Evolutionary conservation across 148 eudicot species (phyloP), one percentile per base, ranked within the genome.

Genomic region (Chenopodium suecicum): DNA sequence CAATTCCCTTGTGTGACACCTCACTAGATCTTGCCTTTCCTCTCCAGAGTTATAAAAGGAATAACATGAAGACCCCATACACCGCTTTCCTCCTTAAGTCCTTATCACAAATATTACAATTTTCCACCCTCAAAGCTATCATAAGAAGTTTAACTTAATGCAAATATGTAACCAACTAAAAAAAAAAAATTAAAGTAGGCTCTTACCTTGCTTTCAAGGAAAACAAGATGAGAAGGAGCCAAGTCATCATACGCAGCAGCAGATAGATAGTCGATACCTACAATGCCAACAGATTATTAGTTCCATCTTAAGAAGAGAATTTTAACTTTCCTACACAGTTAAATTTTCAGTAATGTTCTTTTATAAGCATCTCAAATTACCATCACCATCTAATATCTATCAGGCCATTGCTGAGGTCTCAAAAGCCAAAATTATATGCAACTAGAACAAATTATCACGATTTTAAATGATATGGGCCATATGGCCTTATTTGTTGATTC

Each of bases 201-300:
- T 64, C 90, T 89, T 88, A 93, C 98, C 88, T 90, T 88, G 83
- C 88, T 74, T 79, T 91, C 58, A 2, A 95, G 90, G 83, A 95
- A 87, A 83, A 91, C 91, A 72, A 85, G 91, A 88, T 95, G 98
- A 79, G 93, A 60, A 83, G 97, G 85, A 83, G 83, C 74, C 54
- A 91, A 66, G 85, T 95, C 89, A 82, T 80, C 94, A 80, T 78
- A 89, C 69, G 98, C 97, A 81, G 94, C 97, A 79, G 82, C 96
- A 75, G 97, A 93, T 84, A 92, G 86, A 84, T 95, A 95, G 88
- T 95, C 75, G 10, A 72, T 72, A n/a, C 75, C 75, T 72, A 46
- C 75, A 72, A 44, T 22, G 13, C 22, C 75, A 72, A 9, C 54
- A 37, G 20, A 27, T 44, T 22, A 72, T 72, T 72, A 41, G 44